A percentile compares a stretch with the other conserved stretches of the same genome.
These are phyloP conservation scores for Nicotiana otophora DNA, from an alignment of 257 asterid genomes.

Conservation along the genomic window DNA sequence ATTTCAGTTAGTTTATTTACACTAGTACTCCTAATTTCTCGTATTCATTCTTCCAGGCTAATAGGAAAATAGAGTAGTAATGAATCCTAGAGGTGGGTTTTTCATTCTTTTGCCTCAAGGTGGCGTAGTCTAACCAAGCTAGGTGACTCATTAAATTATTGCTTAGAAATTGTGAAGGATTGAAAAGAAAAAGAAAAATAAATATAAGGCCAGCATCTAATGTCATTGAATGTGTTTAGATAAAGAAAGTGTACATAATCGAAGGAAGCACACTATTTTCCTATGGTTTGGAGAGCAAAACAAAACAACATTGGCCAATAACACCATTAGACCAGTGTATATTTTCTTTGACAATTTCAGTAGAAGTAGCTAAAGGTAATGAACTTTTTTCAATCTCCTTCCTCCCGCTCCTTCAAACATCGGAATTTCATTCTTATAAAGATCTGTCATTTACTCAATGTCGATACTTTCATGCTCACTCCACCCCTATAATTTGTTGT, in stretches of 20 bases:
- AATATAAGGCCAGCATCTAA: neutral
- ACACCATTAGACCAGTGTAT: neutral
- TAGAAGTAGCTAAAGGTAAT: neutral
- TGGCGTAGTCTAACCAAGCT: neutral
- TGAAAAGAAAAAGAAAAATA: neutral
- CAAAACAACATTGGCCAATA: neutral
- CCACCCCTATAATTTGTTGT: neutral
- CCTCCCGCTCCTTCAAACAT: neutral
- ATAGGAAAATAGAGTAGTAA: neutral
- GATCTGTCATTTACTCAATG: neutral
- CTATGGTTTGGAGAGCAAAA: neutral
- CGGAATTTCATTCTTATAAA: neutral
- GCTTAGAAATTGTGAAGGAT: neutral
- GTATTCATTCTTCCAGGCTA: neutral
- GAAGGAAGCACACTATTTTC: neutral
- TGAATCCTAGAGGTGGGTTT: neutral
- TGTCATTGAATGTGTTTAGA: neutral
- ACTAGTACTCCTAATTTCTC: neutral
- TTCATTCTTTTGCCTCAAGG: neutral
- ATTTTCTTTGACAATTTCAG: neutral
- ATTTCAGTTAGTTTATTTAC: conserved; percentile 8
- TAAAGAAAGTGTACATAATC: neutral
- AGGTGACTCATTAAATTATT: neutral
- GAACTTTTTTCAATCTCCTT: neutral
- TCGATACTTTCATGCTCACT: neutral